Evolutionary conservation across 139 green algal species (phyloP).

Genomic region (Auxenochlorella pyrenoidosa): DNA sequence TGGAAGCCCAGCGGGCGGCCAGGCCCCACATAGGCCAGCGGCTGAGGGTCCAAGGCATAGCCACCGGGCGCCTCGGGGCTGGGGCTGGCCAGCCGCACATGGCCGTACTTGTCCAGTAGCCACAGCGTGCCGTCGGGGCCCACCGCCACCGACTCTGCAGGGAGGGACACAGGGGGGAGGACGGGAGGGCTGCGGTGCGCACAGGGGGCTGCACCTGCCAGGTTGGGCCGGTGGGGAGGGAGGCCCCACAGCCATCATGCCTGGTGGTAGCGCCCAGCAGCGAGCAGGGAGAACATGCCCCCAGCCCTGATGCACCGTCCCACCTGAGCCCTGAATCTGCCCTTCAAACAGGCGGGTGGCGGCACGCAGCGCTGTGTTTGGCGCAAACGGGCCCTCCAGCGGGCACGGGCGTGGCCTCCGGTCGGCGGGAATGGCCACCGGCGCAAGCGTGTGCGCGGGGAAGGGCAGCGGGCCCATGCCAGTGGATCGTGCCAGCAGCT

Average conservation of each 20-base stretch:
- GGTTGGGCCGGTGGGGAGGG: too few species aligned
- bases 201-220: too few species aligned
- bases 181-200: background rate
- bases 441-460: slow-evolving; percentile 6
- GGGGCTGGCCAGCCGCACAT: slow-evolving; percentile 3
- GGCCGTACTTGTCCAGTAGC: slow-evolving; percentile 50
- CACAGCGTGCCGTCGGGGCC: slow-evolving; percentile 31
- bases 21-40: slow-evolving; percentile 43
- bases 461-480: background rate
- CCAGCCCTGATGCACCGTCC: background rate
- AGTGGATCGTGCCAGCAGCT: too few species aligned
- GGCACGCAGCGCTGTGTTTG: slow-evolving; percentile 25
- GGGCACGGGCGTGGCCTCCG: background rate
- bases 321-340: slow-evolving; percentile 36
- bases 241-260: too few species aligned
- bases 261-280: too few species aligned
- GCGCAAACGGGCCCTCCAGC: slow-evolving; percentile 22
- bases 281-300: too few species aligned
- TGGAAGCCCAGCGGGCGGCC: slow-evolving; percentile 52
- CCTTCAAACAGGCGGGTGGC: slow-evolving; percentile 46
- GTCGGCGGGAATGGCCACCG: background rate
- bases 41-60: background rate
- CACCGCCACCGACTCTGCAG: slow-evolving; percentile 52
- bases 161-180: background rate
- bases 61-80: background rate